Conservation (phyloP, 805 yeast genomes). For the Naumovozyma castellii region DNA sequence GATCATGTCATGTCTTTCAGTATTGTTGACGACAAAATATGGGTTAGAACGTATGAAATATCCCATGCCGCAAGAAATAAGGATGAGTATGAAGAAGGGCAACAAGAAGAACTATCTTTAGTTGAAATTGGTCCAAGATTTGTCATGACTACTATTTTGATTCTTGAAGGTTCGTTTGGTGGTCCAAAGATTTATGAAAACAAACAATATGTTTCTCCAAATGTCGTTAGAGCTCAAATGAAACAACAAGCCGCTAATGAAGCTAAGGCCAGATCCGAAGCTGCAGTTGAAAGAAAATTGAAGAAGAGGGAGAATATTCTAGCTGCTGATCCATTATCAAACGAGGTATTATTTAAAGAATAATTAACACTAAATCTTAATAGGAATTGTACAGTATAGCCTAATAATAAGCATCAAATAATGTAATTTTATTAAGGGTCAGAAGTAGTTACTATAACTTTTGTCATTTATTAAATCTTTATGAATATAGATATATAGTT, state of each 20-base stretch:
- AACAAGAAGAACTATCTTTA: constrained; percentile 53
- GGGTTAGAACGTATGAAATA: constrained; percentile 94
- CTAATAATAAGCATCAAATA: too few relatives aligned
- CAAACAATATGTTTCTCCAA: constrained; percentile 93
- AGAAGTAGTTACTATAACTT: too few relatives aligned
- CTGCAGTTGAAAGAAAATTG: constrained; percentile 65
- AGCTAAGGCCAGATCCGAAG: constrained; percentile 70
- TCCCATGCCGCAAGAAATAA: constrained; percentile 45
- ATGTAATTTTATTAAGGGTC: too few relatives aligned
- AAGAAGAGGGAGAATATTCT: constrained; percentile 66
- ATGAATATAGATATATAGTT: too few relatives aligned
- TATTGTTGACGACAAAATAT: constrained; percentile 84
- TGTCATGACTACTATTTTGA: constrained; percentile 82
- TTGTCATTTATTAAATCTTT: too few relatives aligned
- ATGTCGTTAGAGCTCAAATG: constrained; percentile 82
- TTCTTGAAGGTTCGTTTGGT: constrained; percentile 92
- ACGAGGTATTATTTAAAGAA: constrained; percentile 61
- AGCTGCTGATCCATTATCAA: constrained; percentile 73
- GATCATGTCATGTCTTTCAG: constrained; percentile 93
- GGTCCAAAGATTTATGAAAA: constrained; percentile 97
- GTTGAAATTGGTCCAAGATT: constrained; percentile 96
- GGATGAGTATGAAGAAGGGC: constrained; percentile 42
- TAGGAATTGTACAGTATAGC: constrained; percentile 1
- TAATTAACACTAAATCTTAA: neutral
- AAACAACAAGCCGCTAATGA: constrained; percentile 71